Evolutionary conservation across 768 basidiomycete species (phyloP).

Genomic region (Mycena pura): DNA sequence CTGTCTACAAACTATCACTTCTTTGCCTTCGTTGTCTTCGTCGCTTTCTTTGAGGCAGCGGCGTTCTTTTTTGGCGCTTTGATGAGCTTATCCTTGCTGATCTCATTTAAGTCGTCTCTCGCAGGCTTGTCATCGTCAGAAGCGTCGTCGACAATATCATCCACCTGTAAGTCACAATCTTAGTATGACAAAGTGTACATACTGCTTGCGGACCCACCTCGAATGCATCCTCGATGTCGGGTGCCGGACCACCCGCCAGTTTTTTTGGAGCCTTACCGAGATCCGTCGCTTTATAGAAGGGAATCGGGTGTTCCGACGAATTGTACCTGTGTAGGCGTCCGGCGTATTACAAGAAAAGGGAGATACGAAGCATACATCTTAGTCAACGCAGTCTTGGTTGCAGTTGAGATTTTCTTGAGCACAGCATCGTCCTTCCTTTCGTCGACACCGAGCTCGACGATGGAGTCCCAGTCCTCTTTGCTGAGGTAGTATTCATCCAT

Average conservation of each 20-base stretch:
- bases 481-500: constrained; percentile 97
- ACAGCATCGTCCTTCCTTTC: constrained; percentile 75
- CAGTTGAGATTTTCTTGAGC: constrained; percentile 82
- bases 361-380: constrained; percentile 62
- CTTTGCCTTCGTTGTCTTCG: constrained; percentile 17
- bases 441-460: constrained; percentile 92
- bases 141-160: constrained; percentile 53
- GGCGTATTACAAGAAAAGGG: background rate
- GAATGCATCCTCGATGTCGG: constrained; percentile 92
- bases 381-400: constrained; percentile 87
- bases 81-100: constrained; percentile 65
- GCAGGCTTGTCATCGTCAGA: constrained; percentile 56
- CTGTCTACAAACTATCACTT: constrained; percentile 3
- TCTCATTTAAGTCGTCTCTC: constrained; percentile 51
- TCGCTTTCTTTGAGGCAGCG: constrained; percentile 37
- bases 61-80: constrained; percentile 55
- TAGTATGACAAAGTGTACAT: background rate
- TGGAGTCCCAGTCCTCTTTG: constrained; percentile 96
- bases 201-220: constrained; percentile 58
- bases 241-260: constrained; percentile 72
- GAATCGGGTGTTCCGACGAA: constrained; percentile 85
- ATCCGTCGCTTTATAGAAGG: constrained; percentile 90
- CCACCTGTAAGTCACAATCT: constrained; percentile 38
- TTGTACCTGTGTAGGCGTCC: constrained; percentile 73
- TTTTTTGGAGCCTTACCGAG: constrained; percentile 84